Evolutionary conservation across 192 early-diverging fungal genomes (phyloP).

Genomic region (Backusella luteola): DNA sequence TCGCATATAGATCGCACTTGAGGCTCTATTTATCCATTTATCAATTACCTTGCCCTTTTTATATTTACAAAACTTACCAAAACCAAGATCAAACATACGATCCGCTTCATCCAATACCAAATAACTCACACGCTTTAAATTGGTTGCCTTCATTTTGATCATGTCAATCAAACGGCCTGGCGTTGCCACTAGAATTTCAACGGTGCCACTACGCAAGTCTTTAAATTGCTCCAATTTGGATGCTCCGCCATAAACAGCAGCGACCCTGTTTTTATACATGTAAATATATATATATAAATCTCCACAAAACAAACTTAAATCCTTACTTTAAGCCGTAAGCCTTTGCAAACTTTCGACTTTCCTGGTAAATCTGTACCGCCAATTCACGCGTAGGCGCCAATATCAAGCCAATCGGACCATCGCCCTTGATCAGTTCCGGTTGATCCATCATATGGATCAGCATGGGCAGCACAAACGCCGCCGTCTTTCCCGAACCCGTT

Average conservation of each 20-base stretch:
- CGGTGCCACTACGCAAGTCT: slow-evolving; percentile 60
- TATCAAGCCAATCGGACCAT: slow-evolving; percentile 80
- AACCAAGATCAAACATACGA: slow-evolving; percentile 94
- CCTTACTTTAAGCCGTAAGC: slow-evolving; percentile 60
- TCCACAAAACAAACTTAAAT: too few species aligned
- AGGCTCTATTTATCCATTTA: slow-evolving; percentile 45
- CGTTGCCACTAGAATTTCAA: slow-evolving; percentile 80
- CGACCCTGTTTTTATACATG: slow-evolving; percentile 34
- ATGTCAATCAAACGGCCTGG: slow-evolving; percentile 88
- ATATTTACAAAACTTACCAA: slow-evolving; percentile 55
- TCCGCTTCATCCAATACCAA: slow-evolving; percentile 97
- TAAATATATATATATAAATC: neutral
- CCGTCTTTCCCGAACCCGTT: slow-evolving; percentile 87
- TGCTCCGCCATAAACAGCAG: slow-evolving; percentile 78
- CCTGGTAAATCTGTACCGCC: slow-evolving; percentile 75
- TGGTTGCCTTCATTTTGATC: slow-evolving; percentile 86
- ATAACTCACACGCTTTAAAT: slow-evolving; percentile 75
- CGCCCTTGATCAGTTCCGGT: slow-evolving; percentile 64
- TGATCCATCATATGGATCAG: slow-evolving; percentile 87
- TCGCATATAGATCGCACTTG: slow-evolving; percentile 80
- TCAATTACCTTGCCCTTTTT: neutral
- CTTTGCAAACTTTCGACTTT: slow-evolving; percentile 80
- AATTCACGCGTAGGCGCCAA: slow-evolving; percentile 80
- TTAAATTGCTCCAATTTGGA: slow-evolving; percentile 85
- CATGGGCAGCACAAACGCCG: slow-evolving; percentile 83